A percentile compares a stretch with the other conserved stretches of the same genome.
Evolutionary conservation across 2,329 filamentous ascomycete genomes (phyloP).

Genomic region (Alternaria gansuensis): DNA sequence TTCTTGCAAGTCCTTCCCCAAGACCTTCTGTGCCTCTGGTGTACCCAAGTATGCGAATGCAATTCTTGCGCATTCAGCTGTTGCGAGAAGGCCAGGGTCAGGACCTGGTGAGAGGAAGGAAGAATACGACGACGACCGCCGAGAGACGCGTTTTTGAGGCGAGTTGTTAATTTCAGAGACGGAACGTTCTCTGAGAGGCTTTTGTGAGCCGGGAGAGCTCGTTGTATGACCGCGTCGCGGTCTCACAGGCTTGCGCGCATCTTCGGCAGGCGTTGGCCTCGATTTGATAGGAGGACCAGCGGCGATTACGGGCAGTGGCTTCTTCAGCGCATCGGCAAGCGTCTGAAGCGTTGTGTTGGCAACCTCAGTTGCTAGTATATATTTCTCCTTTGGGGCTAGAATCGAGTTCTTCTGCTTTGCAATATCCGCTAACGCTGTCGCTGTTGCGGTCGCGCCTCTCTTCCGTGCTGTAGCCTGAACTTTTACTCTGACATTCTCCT

Average conservation of each 20-base stretch:
- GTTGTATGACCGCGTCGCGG: conserved; percentile 30
- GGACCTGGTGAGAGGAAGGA: conserved; percentile 38
- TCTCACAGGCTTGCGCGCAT: conserved; percentile 34
- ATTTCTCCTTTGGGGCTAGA: conserved; percentile 68
- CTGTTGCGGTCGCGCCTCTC: conserved; percentile 45
- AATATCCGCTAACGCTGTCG: conserved; percentile 45
- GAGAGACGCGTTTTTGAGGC: conserved; percentile 52
- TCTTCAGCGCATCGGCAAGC: conserved; percentile 72
- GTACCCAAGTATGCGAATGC: conserved; percentile 72
- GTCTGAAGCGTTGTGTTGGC: conserved; percentile 75
- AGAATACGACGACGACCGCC: conserved; percentile 53
- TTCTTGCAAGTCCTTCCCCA: conserved; percentile 65
- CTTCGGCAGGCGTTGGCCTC: conserved; percentile 39
- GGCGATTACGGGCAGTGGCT: conserved; percentile 35
- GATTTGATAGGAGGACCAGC: conserved; percentile 29
- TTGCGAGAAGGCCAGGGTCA: conserved; percentile 58
- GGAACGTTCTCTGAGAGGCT: conserved; percentile 68
- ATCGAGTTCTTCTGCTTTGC: conserved; percentile 46
- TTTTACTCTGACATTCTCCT: conserved; percentile 47
- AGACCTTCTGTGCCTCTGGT: conserved; percentile 61
- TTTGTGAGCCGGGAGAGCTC: conserved; percentile 58
- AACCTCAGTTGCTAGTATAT: conserved; percentile 74
- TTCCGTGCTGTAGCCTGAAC: conserved; percentile 35
- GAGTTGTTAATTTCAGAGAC: conserved; percentile 69
- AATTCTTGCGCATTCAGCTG: conserved; percentile 73